Percentiles rank a stretch among this genome's conserved stretches.
Evolutionary conservation across 345 rosid genomes (phyloP).

Genomic region (Lumnitzera littorea): DNA sequence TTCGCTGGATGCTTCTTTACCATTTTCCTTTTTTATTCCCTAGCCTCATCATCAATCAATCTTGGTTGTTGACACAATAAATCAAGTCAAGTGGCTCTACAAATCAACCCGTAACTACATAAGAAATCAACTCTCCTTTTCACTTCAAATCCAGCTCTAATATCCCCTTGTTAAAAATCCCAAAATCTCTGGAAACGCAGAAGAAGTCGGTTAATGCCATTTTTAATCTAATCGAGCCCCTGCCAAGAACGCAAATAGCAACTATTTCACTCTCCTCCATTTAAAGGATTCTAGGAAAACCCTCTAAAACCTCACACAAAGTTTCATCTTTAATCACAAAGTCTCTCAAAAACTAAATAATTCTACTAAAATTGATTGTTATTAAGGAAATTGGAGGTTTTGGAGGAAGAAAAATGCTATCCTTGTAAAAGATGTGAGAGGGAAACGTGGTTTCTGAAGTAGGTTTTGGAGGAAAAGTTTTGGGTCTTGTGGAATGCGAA

Average conservation of each 20-base stretch:
- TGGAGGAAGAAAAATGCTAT: conserved; percentile 58
- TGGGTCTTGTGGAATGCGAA: neutral
- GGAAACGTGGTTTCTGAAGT: conserved; percentile 33
- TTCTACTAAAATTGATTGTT: conserved; percentile 24
- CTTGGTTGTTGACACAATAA: conserved; percentile 80
- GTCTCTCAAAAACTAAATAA: conserved; percentile 33
- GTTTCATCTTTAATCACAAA: conserved; percentile 53
- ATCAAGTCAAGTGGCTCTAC: conserved; percentile 54
- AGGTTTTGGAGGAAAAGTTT: conserved; percentile 20
- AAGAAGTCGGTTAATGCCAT: conserved; percentile 42
- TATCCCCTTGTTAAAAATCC: conserved; percentile 48
- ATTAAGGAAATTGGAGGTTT: conserved; percentile 36
- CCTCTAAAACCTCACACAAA: conserved; percentile 39
- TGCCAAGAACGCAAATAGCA: conserved; percentile 39
- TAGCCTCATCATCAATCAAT: conserved; percentile 20
- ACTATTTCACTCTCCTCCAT: conserved; percentile 37
- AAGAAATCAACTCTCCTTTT: conserved; percentile 73
- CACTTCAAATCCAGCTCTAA: conserved; percentile 69
- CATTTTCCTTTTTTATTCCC: too few relatives aligned
- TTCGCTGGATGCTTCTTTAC: too few relatives aligned
- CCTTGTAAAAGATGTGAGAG: conserved; percentile 60
- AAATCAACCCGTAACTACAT: conserved; percentile 61
- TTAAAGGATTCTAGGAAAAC: conserved; percentile 38
- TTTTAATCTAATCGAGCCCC: conserved; percentile 28
- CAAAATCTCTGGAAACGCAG: conserved; percentile 37